Evolutionary conservation across 257 asterid genomes (phyloP).

Genomic region (Solanum phureja): DNA sequence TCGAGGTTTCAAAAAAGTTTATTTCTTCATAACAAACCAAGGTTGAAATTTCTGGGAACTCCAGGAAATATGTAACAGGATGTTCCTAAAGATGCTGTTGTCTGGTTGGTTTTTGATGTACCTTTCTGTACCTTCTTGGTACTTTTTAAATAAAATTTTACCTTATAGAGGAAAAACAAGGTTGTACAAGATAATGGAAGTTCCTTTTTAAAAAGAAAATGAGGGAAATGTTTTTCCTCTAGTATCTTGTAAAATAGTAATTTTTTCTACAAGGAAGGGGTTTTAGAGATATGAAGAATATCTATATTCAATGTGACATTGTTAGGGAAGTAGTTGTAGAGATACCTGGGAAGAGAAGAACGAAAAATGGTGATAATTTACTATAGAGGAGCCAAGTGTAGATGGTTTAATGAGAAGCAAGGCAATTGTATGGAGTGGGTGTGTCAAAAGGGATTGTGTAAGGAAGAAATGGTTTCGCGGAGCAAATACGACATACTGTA

Average conservation of each 20-base stretch:
- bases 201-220: background rate
- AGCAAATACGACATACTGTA: background rate
- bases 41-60: background rate
- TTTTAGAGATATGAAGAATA: background rate
- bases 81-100: background rate
- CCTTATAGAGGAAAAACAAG: background rate
- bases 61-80: background rate
- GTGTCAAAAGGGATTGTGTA: background rate
- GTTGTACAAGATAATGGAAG: background rate
- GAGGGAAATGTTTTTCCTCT: background rate
- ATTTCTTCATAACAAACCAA: background rate
- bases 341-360: background rate
- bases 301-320: background rate
- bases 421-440: background rate
- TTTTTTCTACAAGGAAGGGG: background rate
- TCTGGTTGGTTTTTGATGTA: background rate
- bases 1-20: background rate
- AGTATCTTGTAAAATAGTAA: background rate
- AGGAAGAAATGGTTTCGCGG: background rate
- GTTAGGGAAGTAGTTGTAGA: background rate
- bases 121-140: background rate
- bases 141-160: background rate
- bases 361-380: background rate
- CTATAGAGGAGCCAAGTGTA: background rate
- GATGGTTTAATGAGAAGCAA: background rate